Base-by-base conservation (phyloP, 2,329 filamentous ascomycete species). In the Hypoxylon rubiginosum region DNA sequence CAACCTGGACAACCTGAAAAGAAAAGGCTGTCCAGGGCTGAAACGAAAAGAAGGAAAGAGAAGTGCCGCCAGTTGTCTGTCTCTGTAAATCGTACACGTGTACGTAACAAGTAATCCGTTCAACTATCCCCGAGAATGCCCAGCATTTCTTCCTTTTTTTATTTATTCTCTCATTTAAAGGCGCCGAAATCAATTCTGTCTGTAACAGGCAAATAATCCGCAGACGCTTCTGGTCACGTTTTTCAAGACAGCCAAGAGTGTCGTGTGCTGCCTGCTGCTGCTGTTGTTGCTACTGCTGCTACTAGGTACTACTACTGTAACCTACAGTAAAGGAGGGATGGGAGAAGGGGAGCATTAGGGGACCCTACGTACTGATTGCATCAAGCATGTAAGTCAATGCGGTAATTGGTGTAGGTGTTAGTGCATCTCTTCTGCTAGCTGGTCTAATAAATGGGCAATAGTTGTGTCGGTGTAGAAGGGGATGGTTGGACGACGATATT, bases 191-290 rank as follows among this genome's bases (percentile, higher is more conserved):
- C 50, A 34, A 53, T 28, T 57, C 48, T 49, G 36, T 46, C 51
- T 56, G 56, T 65, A 65, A 70, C 56, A 67, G 64, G 62, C 65
- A 65, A 67, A 70, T 70, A 67, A 61, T 56, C 67, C 62, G 65
- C 67, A 70, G 67, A 11, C 10, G 56, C 19, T 34, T 53, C 34
- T 41, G 43, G 62, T 70, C 67, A 70, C 67, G 67, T 68, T 68
- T 26, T 26, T 64, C 32, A 17, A 46, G 24, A 17, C 17, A 28
- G 19, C 8, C 39, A 43, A 19, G 28, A 8, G 56, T 57, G 52
- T 60, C 45, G 54, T 60, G 57, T 62, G 53, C 49, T 58, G 45
- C 60, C 30, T 60, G 61, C 53, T 61, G 21, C 28, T 36, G 11
- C 17, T 10, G 15, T 21, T 54, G 15, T 19, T 43, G 39, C 39